Percentiles rank a stretch among this genome's conserved stretches.
Evolutionary conservation across 1,139 yeast species (phyloP).

Genomic region (Suhomyces choctaworum): DNA sequence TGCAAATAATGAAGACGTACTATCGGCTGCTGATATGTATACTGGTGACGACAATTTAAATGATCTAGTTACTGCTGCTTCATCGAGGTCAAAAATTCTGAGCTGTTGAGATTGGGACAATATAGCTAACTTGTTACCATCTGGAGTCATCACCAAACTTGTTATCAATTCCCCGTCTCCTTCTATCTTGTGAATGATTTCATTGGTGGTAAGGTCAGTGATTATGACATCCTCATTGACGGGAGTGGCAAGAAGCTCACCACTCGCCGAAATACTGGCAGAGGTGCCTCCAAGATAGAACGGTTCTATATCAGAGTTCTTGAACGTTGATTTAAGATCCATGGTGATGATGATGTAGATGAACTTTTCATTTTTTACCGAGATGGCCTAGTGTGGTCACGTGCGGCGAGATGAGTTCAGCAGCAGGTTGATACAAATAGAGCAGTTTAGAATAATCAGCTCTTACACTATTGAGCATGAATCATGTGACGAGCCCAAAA

Average conservation of each 20-base stretch:
- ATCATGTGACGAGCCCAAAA: too few species aligned
- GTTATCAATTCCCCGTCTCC: constrained; percentile 90
- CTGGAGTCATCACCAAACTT: constrained; percentile 72
- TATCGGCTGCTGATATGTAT: constrained; percentile 72
- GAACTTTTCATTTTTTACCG: constrained; percentile 6
- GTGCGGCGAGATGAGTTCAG: constrained; percentile 1
- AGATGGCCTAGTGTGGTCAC: constrained; percentile 6
- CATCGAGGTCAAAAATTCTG: constrained; percentile 55
- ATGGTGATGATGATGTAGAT: constrained; percentile 14
- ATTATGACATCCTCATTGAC: constrained; percentile 71
- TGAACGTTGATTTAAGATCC: constrained; percentile 39
- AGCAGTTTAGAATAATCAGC: too few species aligned
- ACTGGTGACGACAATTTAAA: constrained; percentile 75
- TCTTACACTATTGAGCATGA: too few species aligned
- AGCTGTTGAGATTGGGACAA: constrained; percentile 85
- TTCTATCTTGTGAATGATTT: constrained; percentile 59
- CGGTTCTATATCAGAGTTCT: constrained; percentile 51
- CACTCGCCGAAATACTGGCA: constrained; percentile 68
- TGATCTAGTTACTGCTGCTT: constrained; percentile 50
- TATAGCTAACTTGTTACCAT: constrained; percentile 66
- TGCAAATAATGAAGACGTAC: constrained; percentile 82
- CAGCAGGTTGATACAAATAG: too few species aligned
- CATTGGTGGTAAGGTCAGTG: constrained; percentile 60
- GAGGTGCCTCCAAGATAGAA: constrained; percentile 84
- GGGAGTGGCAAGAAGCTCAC: constrained; percentile 75